phyloP scores from a whole-genome alignment of 1,139 yeast genomes.

The Geotrichum fermentans region DNA sequence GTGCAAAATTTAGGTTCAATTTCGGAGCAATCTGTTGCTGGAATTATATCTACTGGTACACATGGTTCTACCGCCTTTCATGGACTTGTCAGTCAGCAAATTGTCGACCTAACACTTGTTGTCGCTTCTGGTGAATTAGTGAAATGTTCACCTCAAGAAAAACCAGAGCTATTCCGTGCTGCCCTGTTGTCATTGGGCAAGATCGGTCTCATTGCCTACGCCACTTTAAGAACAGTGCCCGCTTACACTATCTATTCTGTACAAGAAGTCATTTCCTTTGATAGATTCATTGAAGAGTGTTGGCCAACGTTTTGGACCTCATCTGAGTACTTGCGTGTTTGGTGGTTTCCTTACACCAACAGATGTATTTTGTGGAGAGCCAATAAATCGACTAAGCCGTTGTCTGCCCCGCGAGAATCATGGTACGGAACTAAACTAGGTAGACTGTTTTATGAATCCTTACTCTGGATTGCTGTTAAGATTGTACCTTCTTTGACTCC shows the following conservation, averaged over 20 bases:
- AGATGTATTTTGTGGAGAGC: constrained; percentile 92
- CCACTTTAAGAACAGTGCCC: constrained; percentile 83
- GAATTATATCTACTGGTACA: constrained; percentile 91
- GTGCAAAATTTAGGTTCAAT: constrained; percentile 91
- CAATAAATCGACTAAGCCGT: constrained; percentile 57
- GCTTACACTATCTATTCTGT: constrained; percentile 73
- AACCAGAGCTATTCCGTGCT: constrained; percentile 74
- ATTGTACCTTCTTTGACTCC: constrained; percentile 76
- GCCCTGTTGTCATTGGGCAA: constrained; percentile 84
- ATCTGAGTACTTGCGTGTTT: constrained; percentile 83
- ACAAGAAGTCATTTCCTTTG: constrained; percentile 77
- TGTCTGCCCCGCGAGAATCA: constrained; percentile 63
- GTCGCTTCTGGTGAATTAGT: constrained; percentile 67
- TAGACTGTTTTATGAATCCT: constrained; percentile 68
- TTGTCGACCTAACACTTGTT: constrained; percentile 63
- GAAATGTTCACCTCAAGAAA: constrained; percentile 62
- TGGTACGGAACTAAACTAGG: constrained; percentile 86
- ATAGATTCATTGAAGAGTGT: constrained; percentile 59
- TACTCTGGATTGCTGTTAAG: constrained; percentile 75
- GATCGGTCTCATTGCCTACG: constrained; percentile 82
- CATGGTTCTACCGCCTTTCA: constrained; percentile 94
- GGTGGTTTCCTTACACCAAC: constrained; percentile 96
- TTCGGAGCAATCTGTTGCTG: constrained; percentile 90
- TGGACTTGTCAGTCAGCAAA: constrained; percentile 83
- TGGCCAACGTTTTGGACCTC: constrained; percentile 67